These are phyloP conservation scores for Cyphellophora europaea DNA, from an alignment of 2,329 filamentous ascomycete species.

Conservation along the genomic window DNA sequence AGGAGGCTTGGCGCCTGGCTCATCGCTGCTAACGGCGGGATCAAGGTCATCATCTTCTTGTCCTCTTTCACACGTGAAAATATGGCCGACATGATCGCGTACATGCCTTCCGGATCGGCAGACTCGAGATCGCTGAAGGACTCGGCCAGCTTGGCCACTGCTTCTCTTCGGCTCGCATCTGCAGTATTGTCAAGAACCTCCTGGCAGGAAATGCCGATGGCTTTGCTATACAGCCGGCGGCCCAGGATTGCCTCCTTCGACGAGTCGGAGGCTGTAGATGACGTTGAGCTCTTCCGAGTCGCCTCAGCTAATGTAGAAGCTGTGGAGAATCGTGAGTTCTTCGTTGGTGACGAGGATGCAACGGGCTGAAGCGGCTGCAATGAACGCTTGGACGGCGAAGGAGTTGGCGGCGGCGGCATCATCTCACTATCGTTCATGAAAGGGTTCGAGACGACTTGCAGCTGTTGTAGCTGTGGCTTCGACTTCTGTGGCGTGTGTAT, in stretches of 20 bases:
- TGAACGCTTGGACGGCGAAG: not conserved
- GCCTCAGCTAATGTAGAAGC: slow-evolving; percentile 10
- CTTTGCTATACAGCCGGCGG: slow-evolving; percentile 69
- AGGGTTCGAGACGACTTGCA: slow-evolving; percentile 1
- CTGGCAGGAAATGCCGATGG: slow-evolving; percentile 72
- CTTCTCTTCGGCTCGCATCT: slow-evolving; percentile 65
- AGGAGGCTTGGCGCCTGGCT: slow-evolving; percentile 22
- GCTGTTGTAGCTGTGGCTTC: slow-evolving; percentile 4
- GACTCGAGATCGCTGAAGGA: slow-evolving; percentile 78
- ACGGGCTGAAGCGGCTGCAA: not conserved
- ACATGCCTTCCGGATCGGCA: slow-evolving; percentile 82
- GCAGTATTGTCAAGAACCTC: slow-evolving; percentile 77
- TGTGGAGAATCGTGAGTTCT: slow-evolving; percentile 10
- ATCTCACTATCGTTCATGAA: slow-evolving; percentile 3
- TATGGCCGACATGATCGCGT: slow-evolving; percentile 70
- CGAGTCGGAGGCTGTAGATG: slow-evolving; percentile 10
- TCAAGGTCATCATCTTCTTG: slow-evolving; percentile 27
- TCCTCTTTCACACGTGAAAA: slow-evolving; percentile 57
- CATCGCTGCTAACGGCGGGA: slow-evolving; percentile 22
- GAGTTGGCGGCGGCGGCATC: slow-evolving; percentile 2
- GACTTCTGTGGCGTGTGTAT: slow-evolving; percentile 13
- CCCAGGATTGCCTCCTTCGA: slow-evolving; percentile 79
- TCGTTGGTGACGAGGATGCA: not conserved
- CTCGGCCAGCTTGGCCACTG: slow-evolving; percentile 71
- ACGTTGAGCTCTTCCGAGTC: slow-evolving; percentile 6